A percentile compares a stretch with the other conserved stretches of the same genome.
Evolutionary conservation across 345 rosid species (phyloP).

Genomic region (Boechera stricta): DNA sequence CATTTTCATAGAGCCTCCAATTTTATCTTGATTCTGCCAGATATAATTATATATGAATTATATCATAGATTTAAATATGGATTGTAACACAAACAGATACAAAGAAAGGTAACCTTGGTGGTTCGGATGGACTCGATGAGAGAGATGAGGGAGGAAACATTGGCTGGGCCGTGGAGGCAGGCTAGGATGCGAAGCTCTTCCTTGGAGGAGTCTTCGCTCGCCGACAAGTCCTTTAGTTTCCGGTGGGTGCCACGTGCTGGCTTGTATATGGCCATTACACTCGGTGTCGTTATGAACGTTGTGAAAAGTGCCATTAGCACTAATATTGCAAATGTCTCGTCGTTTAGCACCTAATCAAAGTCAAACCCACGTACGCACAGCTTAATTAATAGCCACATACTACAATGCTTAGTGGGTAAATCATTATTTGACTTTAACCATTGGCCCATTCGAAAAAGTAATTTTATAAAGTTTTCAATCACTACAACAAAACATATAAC

Average conservation of each 20-base stretch:
- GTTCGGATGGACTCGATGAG: constrained; percentile 70
- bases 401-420: constrained; percentile 10
- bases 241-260: constrained; percentile 63
- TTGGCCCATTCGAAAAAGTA: constrained; percentile 8
- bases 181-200: constrained; percentile 69
- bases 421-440: constrained; percentile 6
- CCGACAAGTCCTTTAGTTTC: constrained; percentile 56
- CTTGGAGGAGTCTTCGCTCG: constrained; percentile 43
- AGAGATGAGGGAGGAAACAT: constrained; percentile 65
- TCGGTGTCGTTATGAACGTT: constrained; percentile 84
- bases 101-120: constrained; percentile 46
- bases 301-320: constrained; percentile 90
- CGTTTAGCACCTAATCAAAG: constrained; percentile 71
- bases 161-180: constrained; percentile 70
- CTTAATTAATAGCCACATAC: constrained; percentile 8
- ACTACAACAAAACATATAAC: too few relatives aligned
- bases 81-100: not conserved
- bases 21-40: too few relatives aligned
- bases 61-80: not conserved
- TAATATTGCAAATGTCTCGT: constrained; percentile 73
- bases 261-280: constrained; percentile 73
- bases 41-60: too few relatives aligned
- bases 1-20: too few relatives aligned
- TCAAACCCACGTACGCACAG: not conserved
- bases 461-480: not conserved